Base-by-base conservation (phyloP, 164 flowering plant genomes). In the Protea cynaroides region DNA sequence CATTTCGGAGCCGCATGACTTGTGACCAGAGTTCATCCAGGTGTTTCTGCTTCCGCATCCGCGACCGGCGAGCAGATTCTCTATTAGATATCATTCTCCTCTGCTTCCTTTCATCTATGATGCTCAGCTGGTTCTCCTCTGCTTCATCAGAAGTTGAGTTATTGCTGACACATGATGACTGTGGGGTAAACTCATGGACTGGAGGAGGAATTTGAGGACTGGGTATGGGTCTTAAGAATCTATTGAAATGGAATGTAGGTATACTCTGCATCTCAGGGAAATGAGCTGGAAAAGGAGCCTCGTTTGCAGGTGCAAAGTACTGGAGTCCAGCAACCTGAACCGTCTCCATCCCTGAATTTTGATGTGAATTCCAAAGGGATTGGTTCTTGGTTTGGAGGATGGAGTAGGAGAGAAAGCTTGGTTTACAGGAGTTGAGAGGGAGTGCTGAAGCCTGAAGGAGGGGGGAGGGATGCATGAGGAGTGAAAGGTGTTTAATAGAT, bases 1-100 rank as follows among this genome's bases (percentile, higher is more conserved):
- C 94, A 54, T 79, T 76, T 46, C 90, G 67, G 56, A 93, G 86
- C 86, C 87, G 80, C 37, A 81, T 74, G 37, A 92, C 96, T 76
- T 84, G 92, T 1, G 91, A 83, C 92, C 92, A 84, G 7, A 93
- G 92, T 81, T 93, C 98, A 65, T 88, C 89, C 17, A 93, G 81
- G 77, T 90, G 97, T 71, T 74, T 82, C 80, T 93, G 97, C 83
- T 93, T 90, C 43, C 98, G 75, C 96, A 90, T 90, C 50, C 98
- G 82, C 17, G 98, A 90, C 46, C 98, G 37, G 15, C 98, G 80
- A 8, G 98, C 98, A 1, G 98, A 93, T 72, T 93, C 98, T 67
- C 98, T 70, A 61, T 93, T 93, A 0, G 98, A 93, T 71, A 93
- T 84, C 97, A 90, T 93, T 69, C 98, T 81, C 65, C 98, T 79